phyloP scores from a whole-genome alignment of 1,284 basidiomycete species.

The Butyriboletus appendiculatus region DNA sequence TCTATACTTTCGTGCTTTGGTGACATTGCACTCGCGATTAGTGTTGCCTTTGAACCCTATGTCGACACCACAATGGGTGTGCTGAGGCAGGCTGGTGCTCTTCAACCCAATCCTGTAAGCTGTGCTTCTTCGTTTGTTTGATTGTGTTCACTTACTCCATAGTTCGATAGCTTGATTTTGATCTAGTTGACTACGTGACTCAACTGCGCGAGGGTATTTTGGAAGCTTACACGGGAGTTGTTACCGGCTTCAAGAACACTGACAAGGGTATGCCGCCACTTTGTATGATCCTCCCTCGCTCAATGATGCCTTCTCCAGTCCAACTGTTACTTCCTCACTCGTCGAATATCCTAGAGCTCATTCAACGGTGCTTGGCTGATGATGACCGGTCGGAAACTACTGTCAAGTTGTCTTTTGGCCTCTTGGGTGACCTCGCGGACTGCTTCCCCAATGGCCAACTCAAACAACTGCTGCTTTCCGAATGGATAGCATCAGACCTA shows the following conservation, averaged over 20 bases:
- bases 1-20: conserved; percentile 95
- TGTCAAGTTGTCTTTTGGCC: conserved; percentile 76
- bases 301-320: conserved; percentile 40
- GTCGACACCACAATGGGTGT: conserved; percentile 91
- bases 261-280: conserved; percentile 60
- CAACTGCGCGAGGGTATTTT: conserved; percentile 93
- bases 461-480: conserved; percentile 75
- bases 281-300: not conserved
- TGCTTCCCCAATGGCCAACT: conserved; percentile 80
- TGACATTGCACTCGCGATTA: conserved; percentile 94
- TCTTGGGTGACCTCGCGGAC: conserved; percentile 93
- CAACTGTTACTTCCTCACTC: conserved; percentile 75
- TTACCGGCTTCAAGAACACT: conserved; percentile 87
- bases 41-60: conserved; percentile 86
- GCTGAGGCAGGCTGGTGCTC: conserved; percentile 85
- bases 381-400: conserved; percentile 84
- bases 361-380: conserved; percentile 80
- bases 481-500: conserved; percentile 84
- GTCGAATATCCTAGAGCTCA: conserved; percentile 77
- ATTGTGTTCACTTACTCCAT: conserved; percentile 4
- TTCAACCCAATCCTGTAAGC: conserved; percentile 83
- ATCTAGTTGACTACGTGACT: conserved; percentile 91
- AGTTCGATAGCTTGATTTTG: conserved; percentile 71
- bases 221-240: conserved; percentile 95
- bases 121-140: conserved; percentile 9